Evolutionary conservation across 192 early-diverging fungal genomes (phyloP).

Genomic region (Glomus cerebriforme): DNA sequence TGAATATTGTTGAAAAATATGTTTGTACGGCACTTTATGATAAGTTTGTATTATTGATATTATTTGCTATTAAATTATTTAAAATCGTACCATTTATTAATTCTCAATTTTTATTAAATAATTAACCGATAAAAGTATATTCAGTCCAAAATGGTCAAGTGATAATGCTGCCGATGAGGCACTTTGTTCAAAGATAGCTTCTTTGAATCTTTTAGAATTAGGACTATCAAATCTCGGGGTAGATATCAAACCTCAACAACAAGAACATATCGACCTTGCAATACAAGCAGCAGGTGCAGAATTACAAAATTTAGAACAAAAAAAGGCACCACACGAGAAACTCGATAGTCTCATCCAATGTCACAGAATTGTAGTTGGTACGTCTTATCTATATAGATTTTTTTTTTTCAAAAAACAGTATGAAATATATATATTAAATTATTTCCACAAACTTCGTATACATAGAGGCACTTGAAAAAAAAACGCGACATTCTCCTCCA

Average conservation of each 20-base stretch:
- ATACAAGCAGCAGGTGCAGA: slow-evolving; percentile 37
- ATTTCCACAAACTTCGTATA: neutral
- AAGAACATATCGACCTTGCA: slow-evolving; percentile 32
- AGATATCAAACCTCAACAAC: slow-evolving; percentile 9
- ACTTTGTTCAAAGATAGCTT: slow-evolving; percentile 61
- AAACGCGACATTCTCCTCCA: neutral
- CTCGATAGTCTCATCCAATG: slow-evolving; percentile 35
- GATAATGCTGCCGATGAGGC: slow-evolving; percentile 57
- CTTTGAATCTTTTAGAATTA: slow-evolving; percentile 60
- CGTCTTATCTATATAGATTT: neutral
- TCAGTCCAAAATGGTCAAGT: slow-evolving; percentile 43
- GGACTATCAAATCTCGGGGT: slow-evolving; percentile 58
- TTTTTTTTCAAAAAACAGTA: neutral
- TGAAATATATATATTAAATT: neutral
- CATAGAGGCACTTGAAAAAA: slow-evolving; percentile 13
- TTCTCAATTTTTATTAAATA: neutral
- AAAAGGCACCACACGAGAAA: slow-evolving; percentile 40
- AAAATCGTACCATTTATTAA: neutral
- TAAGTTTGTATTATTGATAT: slow-evolving; percentile 30
- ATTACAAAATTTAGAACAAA: slow-evolving; percentile 36
- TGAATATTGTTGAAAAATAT: slow-evolving; percentile 37
- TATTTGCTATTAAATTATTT: neutral
- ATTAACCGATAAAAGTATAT: slow-evolving; percentile 32
- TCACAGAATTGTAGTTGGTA: slow-evolving; percentile 45
- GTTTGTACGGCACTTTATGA: slow-evolving; percentile 44